Base-by-base conservation (phyloP, 805 yeast species). In the Ogataea neopini region DNA sequence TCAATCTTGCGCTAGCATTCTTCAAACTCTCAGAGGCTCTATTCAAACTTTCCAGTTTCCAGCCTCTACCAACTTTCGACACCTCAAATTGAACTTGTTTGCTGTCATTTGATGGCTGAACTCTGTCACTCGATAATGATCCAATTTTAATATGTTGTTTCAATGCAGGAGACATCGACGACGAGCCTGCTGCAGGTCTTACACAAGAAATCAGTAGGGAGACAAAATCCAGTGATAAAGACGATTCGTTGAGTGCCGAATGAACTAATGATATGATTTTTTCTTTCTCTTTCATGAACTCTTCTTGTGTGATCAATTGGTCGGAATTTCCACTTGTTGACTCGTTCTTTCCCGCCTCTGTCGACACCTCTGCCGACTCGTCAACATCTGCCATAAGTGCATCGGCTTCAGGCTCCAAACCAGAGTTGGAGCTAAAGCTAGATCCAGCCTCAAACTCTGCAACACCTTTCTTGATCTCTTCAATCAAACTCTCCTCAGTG, bases 131-230 rank as follows among this genome's bases (percentile, higher is more conserved):
- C 44, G 79, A 81, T 47, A 91, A 70, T 0, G 96, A 83, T 0
- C 92, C 95, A 9, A 85, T 69, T 2, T 94, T 88, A 0, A 84
- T 86, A 46, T 78, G 80, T 57, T 86, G 84, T 56, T 82, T 79
- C 52, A 90, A 69, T 62, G 81, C 90, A 0, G 95, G 89, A 1
- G 96, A 89, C 81, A 92, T 88, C 1, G 97, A 88, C 2, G 90
- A 75, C 28, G 86, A 77, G 2, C 95, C 96, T 1, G 92, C 86
- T 15, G 88, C 88, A 1, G 97, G 97, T 52, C 94, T 77, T 9
- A 81, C 80, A 9, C 88, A 78, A 15, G 96, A 86, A 36, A 92
- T 76, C 48, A 94, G 70, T 50, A 92, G 72, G 1, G 97, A 88
- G 1, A 92, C 84, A 53, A 91, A 87, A 61, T 92, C 99, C 48